Conservation (phyloP, 202 grass and related monocot species). For the Musa balbisiana region DNA sequence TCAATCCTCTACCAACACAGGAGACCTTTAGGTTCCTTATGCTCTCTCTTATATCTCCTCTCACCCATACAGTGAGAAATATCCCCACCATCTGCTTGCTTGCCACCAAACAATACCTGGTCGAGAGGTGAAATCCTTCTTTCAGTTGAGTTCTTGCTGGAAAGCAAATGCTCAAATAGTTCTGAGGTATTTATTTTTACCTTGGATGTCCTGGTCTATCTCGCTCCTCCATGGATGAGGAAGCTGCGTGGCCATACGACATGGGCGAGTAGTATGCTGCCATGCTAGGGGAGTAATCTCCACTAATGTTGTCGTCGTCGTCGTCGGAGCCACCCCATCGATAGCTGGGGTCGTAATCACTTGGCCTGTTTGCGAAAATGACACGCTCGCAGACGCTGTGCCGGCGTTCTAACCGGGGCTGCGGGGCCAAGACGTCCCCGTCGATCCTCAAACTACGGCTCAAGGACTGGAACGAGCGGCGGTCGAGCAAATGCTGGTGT, state of each 20-base stretch:
- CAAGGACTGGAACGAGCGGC: conserved; percentile 14
- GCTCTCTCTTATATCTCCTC: conserved; percentile 5
- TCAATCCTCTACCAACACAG: conserved; percentile 15
- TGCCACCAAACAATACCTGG: conserved; percentile 12
- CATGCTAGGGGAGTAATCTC: neutral
- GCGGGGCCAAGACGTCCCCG: conserved; percentile 3
- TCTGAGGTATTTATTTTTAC: neutral
- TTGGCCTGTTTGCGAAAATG: conserved; percentile 6
- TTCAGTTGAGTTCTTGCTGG: too few relatives aligned
- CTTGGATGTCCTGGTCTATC: conserved; percentile 16
- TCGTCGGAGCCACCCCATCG: conserved; percentile 5
- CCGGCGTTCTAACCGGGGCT: neutral
- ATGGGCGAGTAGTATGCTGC: neutral
- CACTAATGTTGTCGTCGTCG: conserved; percentile 2
- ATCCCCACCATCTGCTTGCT: conserved; percentile 21
- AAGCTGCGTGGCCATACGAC: conserved; percentile 12
- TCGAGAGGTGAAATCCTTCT: too few relatives aligned
- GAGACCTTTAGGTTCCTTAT: conserved; percentile 20
- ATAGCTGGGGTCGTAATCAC: conserved; percentile 9
- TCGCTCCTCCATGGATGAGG: conserved; percentile 4
- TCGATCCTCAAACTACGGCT: conserved; percentile 5
- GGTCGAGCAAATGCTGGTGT: neutral
- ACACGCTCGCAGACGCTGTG: conserved; percentile 8
- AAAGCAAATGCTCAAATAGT: too few relatives aligned
- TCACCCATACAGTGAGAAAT: conserved; percentile 17